phyloP scores from a whole-genome alignment of 2,329 filamentous ascomycete genomes.

The Nothophoma quercina region DNA sequence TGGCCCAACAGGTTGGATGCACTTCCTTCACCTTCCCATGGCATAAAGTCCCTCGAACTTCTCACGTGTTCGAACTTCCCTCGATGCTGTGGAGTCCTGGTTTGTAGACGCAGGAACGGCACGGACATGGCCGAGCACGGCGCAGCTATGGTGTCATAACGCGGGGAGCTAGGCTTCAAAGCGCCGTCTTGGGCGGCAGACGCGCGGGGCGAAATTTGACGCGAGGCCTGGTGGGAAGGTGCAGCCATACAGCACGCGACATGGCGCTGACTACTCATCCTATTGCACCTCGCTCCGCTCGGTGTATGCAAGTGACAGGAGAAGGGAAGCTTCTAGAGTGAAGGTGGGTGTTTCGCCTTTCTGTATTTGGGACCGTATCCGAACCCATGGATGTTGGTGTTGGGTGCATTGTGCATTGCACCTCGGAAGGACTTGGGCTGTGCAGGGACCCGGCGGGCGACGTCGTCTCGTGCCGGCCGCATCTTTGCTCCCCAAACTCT shows the following conservation, averaged over 20 bases:
- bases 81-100: neutral
- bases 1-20: no score
- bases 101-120: slow-evolving; percentile 5
- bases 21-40: no score
- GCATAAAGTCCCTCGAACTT: no score
- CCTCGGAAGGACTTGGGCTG: slow-evolving; percentile 39
- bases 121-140: slow-evolving; percentile 17
- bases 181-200: slow-evolving; percentile 8
- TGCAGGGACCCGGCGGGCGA: slow-evolving; percentile 29
- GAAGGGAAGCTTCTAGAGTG: slow-evolving; percentile 22
- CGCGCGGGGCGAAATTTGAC: slow-evolving; percentile 19
- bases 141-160: slow-evolving; percentile 29
- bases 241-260: slow-evolving; percentile 17
- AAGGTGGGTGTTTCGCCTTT: no score
- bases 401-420: slow-evolving; percentile 28
- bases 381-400: no score
- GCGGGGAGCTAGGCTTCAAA: slow-evolving; percentile 31
- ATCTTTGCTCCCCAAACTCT: slow-evolving; percentile 31
- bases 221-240: neutral
- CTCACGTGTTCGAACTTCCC: no score
- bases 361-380: slow-evolving; percentile 23
- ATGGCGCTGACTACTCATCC: neutral
- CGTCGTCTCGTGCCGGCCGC: slow-evolving; percentile 35
- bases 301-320: slow-evolving; percentile 19
- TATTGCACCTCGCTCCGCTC: no score